Percentiles rank a stretch among this genome's conserved stretches.
Evolutionary conservation across 495 filamentous ascomycete genomes (phyloP).

Genomic region (Amorphotheca resinae): DNA sequence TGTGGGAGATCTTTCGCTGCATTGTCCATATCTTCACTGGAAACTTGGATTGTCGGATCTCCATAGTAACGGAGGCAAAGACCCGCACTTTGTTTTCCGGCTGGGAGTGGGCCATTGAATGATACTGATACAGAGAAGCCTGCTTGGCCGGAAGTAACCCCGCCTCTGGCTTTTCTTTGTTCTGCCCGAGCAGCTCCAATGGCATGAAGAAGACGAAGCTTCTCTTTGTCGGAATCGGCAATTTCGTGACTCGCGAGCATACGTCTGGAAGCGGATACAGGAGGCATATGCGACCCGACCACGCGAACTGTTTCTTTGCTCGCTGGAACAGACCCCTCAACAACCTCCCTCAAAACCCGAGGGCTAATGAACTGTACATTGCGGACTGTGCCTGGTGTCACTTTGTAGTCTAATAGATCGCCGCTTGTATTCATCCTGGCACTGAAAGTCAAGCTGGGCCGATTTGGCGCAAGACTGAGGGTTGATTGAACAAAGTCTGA

Average conservation of each 20-base stretch:
- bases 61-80: background rate
- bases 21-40: background rate
- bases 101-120: slow-evolving; percentile 2
- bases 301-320: slow-evolving; percentile 1
- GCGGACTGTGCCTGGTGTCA: slow-evolving; percentile 54
- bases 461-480: slow-evolving; percentile 56
- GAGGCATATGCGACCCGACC: background rate
- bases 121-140: background rate
- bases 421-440: slow-evolving; percentile 52
- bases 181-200: slow-evolving; percentile 8
- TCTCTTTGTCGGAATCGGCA: slow-evolving; percentile 3
- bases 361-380: slow-evolving; percentile 69
- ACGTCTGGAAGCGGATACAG: background rate
- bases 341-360: slow-evolving; percentile 19
- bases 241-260: slow-evolving; percentile 6
- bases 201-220: slow-evolving; percentile 10
- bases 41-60: slow-evolving; percentile 15
- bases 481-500: slow-evolving; percentile 36
- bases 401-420: slow-evolving; percentile 52
- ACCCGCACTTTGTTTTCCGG: background rate
- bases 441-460: slow-evolving; percentile 73
- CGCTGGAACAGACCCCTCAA: background rate
- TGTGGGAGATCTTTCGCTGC: background rate
- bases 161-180: slow-evolving; percentile 7
- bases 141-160: background rate